phyloP scores from a whole-genome alignment of 768 basidiomycete species.

The Floccularia luteovirens region DNA sequence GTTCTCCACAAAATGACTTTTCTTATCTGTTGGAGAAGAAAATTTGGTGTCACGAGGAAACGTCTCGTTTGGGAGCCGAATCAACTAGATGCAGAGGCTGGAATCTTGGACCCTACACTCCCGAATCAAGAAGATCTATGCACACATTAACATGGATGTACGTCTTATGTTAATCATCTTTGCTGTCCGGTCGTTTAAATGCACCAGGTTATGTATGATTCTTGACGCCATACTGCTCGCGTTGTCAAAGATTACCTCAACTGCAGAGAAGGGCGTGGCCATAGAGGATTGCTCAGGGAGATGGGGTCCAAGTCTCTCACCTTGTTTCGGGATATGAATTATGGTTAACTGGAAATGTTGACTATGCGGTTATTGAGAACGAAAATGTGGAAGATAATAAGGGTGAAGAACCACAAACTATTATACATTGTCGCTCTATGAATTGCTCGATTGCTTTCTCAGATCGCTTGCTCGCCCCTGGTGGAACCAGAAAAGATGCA shows the following conservation, averaged over 20 bases:
- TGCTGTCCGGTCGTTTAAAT: slow-evolving; percentile 8
- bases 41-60: slow-evolving; percentile 16
- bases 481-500: slow-evolving; percentile 16
- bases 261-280: slow-evolving; percentile 12
- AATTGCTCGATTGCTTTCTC: slow-evolving; percentile 8
- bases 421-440: slow-evolving; percentile 7
- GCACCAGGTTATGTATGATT: slow-evolving; percentile 19
- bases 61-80: slow-evolving; percentile 10
- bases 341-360: slow-evolving; percentile 17
- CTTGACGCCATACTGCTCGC: slow-evolving; percentile 21
- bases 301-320: slow-evolving; percentile 14
- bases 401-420: slow-evolving; percentile 13
- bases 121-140: slow-evolving; percentile 20
- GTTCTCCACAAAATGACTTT: slow-evolving; percentile 16
- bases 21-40: slow-evolving; percentile 16
- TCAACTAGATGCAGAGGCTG: slow-evolving; percentile 10
- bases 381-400: slow-evolving; percentile 14
- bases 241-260: slow-evolving; percentile 15
- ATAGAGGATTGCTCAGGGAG: slow-evolving; percentile 16
- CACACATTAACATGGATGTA: slow-evolving; percentile 21
- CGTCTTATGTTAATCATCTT: slow-evolving; percentile 11
- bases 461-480: slow-evolving; percentile 17
- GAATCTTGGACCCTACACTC: slow-evolving; percentile 14
- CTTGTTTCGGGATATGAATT: slow-evolving; percentile 16
- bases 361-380: slow-evolving; percentile 20